phyloP scores from a whole-genome alignment of 345 rosid genomes.

The Acer yangbiense region DNA sequence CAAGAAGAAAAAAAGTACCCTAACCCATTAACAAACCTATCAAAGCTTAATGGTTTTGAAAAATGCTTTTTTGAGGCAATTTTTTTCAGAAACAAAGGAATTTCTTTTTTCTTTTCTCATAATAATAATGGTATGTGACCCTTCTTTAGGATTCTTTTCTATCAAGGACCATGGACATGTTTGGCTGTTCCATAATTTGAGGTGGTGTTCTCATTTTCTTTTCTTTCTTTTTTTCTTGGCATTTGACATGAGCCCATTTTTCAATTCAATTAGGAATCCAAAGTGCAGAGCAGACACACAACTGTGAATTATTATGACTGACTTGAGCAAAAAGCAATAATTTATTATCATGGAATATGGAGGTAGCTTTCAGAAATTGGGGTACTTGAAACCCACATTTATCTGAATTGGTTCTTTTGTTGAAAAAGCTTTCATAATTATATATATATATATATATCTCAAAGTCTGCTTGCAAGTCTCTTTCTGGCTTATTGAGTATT shows the following conservation, averaged over 20 bases:
- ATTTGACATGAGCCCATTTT: constrained; percentile 27
- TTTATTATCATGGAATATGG: neutral
- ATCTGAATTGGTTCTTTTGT: constrained; percentile 19
- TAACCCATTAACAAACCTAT: constrained; percentile 36
- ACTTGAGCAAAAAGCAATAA: constrained; percentile 12
- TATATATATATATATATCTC: neutral
- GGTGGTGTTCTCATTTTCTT: constrained; percentile 8
- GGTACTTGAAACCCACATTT: constrained; percentile 17
- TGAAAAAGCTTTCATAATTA: neutral
- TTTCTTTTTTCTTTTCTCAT: constrained; percentile 36
- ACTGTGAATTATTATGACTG: constrained; percentile 11
- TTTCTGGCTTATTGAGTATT: constrained; percentile 4
- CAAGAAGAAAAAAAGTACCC: constrained; percentile 18
- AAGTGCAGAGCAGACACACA: constrained; percentile 2
- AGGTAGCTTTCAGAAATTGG: constrained; percentile 2
- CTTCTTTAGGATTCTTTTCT: constrained; percentile 28
- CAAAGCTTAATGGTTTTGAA: constrained; percentile 24
- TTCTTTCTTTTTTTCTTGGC: neutral
- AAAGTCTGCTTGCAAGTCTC: constrained; percentile 9
- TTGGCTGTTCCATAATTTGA: constrained; percentile 28
- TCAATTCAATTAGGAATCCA: constrained; percentile 25
- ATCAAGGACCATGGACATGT: constrained; percentile 18
- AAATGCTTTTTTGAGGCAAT: constrained; percentile 7
- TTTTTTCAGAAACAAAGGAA: constrained; percentile 20
- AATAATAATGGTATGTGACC: constrained; percentile 28